phyloP scores from a whole-genome alignment of 805 yeast species.

The Starmerella davenportii region DNA sequence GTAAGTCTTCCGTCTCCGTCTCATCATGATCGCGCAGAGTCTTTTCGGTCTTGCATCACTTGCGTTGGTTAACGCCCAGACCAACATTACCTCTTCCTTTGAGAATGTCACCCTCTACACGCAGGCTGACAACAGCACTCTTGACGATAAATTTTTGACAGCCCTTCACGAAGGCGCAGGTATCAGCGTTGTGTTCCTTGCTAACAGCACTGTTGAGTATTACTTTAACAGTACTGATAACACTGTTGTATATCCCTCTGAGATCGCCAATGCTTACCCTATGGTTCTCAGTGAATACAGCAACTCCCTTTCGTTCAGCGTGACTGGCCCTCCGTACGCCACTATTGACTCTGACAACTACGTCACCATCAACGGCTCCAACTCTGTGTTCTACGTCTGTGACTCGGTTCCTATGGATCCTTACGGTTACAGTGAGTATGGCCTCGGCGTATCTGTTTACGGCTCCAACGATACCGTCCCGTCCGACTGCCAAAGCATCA shows the following conservation, averaged over 20 bases:
- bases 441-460: conserved; percentile 2
- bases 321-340: background rate
- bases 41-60: background rate
- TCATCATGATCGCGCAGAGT: background rate
- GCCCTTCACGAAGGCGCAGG: conserved; percentile 12
- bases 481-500: conserved; percentile 5
- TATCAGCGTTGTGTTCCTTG: conserved; percentile 6
- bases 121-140: conserved; percentile 3
- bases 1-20: no score
- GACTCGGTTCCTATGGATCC: conserved; percentile 6
- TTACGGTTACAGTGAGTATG: conserved; percentile 4
- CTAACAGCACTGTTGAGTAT: background rate
- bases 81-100: background rate
- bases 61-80: conserved; percentile 3
- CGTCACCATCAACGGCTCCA: conserved; percentile 9
- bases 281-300: background rate
- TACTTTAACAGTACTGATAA: background rate
- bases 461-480: conserved; percentile 4
- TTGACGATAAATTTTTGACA: conserved; percentile 3
- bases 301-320: background rate
- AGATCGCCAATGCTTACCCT: background rate
- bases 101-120: conserved; percentile 2
- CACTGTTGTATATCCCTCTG: background rate
- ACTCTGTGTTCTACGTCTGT: conserved; percentile 10
- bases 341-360: conserved; percentile 1